A percentile compares a stretch with the other conserved stretches of the same genome.
Conservation (phyloP, 2,329 filamentous ascomycete genomes). For the Cladophialophora carrionii region DNA sequence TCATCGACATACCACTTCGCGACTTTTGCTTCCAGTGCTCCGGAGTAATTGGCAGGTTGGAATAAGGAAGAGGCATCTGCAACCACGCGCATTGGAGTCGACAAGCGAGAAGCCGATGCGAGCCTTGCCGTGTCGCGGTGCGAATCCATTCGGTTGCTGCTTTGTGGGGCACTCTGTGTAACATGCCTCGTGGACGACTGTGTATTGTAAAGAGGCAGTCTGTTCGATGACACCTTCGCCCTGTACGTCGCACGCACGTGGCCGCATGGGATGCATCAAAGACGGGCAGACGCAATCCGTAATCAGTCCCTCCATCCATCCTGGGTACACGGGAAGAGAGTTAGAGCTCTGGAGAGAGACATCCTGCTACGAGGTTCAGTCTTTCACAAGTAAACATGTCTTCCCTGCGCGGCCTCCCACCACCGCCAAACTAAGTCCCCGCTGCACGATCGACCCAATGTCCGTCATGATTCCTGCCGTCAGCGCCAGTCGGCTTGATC, state of each 20-base stretch:
- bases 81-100: conserved; percentile 12
- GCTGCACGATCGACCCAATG: neutral
- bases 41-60: conserved; percentile 1
- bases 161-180: conserved; percentile 7
- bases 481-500: neutral
- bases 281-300: neutral
- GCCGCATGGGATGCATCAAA: neutral
- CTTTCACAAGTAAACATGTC: neutral
- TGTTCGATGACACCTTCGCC: neutral
- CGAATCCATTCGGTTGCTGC: conserved; percentile 10
- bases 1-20: neutral
- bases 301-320: neutral
- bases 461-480: neutral
- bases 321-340: too few species aligned
- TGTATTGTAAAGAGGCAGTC: neutral
- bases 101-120: conserved; percentile 24
- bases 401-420: neutral
- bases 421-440: neutral
- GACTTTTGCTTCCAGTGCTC: conserved; percentile 2
- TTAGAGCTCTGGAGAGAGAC: neutral
- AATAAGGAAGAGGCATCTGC: conserved; percentile 8
- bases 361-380: neutral
- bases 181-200: neutral
- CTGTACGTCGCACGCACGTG: neutral
- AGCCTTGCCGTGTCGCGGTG: conserved; percentile 16